Base-by-base conservation (phyloP, 306 rosid species). In the Lathyrus tuberosus region DNA sequence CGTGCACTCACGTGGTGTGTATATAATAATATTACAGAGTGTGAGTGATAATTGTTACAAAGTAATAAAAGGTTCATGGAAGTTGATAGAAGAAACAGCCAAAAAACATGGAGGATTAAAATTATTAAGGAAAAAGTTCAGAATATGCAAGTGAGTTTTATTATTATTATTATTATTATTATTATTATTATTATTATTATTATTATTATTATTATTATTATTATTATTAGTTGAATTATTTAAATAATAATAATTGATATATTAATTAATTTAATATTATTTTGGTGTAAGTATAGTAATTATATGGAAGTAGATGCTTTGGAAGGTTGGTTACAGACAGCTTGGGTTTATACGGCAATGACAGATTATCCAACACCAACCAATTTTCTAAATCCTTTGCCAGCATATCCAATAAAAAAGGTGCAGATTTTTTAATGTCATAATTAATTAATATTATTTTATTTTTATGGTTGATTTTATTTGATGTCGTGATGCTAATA, bases 311-410 rank as follows among this genome's bases (percentile, higher is more conserved):
- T 11, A 53, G 35, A 22, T 7, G 14, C 56, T 61, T 54, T 93
- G 70, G 20, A 31, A 65, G 5, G 8, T 44, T 93, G 98, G 98
- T 79, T 93, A 10, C 1, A 0, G 0, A 18, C 83, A 0, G 94
- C 97, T 0, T 85, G 3, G 15, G 0, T n/a, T 8, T 84, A 71
- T 73, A 79, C 96, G 3, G 83, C 96, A 33, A 93, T 93, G 97
- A 86, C 90, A 0, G 98, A 93, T 82, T 93, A 93, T 82, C 98
- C 98, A 0, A 86, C 97, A n/a, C 86, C 98, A 30, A 79, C 90
- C 22, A 86, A 82, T 80, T 93, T 93, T 71, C 1, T 93, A 0
- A 81, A 2, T 56, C 91, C 96, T 1, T 14, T 93, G 78, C 98
- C 98, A 10, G 89, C 97, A 52, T 85, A 83, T 72, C 98, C 98